Evolutionary conservation across 2,329 filamentous ascomycete species (phyloP), one percentile per base, ranked within the genome.

Genomic region (Trichoderma citrinoviride): DNA sequence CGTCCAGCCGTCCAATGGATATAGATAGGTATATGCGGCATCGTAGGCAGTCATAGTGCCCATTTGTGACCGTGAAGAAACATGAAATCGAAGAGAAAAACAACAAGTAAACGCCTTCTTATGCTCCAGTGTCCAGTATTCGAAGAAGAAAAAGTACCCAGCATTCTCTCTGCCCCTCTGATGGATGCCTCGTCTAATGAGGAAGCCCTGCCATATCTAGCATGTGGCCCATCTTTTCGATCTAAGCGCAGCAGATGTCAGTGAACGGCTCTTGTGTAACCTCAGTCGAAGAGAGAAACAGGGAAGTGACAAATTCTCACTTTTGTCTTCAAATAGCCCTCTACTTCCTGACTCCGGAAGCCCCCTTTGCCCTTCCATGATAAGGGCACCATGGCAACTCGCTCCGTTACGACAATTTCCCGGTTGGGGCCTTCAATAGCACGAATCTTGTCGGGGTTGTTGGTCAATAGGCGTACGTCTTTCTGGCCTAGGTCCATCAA

Each of bases 361-460:
- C 95, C 95, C 46, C 89, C 89, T 70, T 88, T 86, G 1, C 91
- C 92, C 74, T 91, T 91, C 95, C 95, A 99, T 10, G 92, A 93
- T 67, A 98, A 76, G 3, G 95, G 95, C 65, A 99, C 89, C 95
- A 99, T 99, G 1, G 93, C 89, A 14, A 99, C 93, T 52, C 95
- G 81, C 78, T 98, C 94, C 69, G 85, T 91, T 2, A 99, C 95
- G 8, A 90, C 84, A 14, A 99, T 84, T 78, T 99, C 94, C 12
- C 93, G 82, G 69, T 91, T 91, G 0, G 93, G 93, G 0, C 95
- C 95, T 76, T 99, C 95, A 0, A 99, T 91, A 0, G 95, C 95
- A 17, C 92, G 83, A 47, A 99, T 91, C 81, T 99, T 99, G 71
- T 99, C 95, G 0, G 95, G 95, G 72, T 99, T 99, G 76, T 99